Conservation (phyloP, 306 rosid species). For the Pueraria montana region DNA sequence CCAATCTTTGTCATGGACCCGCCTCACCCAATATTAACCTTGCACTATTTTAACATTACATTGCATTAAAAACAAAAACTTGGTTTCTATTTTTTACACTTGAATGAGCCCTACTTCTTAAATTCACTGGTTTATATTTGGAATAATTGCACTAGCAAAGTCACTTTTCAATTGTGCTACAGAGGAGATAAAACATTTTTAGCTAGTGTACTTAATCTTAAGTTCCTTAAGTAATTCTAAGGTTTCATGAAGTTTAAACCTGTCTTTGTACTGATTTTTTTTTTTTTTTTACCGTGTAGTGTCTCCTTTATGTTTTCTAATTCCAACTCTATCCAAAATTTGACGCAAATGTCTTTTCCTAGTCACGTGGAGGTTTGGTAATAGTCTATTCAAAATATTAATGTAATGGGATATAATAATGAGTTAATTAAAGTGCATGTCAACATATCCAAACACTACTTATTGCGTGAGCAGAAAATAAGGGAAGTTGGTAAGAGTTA, state of each 20-base stretch:
- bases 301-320: background rate
- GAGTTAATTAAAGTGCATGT: background rate
- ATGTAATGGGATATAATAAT: background rate
- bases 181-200: background rate
- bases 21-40: background rate
- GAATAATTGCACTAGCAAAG: background rate
- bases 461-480: background rate
- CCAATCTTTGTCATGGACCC: slow-evolving; percentile 47
- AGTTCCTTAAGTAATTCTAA: background rate
- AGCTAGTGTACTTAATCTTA: too few relatives aligned
- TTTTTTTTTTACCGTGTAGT: background rate
- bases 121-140: background rate
- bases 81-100: background rate
- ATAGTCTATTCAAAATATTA: background rate
- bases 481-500: background rate
- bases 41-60: background rate
- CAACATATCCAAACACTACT: background rate
- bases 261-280: background rate
- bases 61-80: background rate
- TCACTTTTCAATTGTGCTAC: background rate
- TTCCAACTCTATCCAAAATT: background rate
- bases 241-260: background rate
- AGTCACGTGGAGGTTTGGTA: slow-evolving; percentile 1
- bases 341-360: background rate
- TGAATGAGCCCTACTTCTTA: background rate